These are phyloP conservation scores for Talaromyces wortmannii DNA, from an alignment of 495 filamentous ascomycete species.

Conservation along the genomic window DNA sequence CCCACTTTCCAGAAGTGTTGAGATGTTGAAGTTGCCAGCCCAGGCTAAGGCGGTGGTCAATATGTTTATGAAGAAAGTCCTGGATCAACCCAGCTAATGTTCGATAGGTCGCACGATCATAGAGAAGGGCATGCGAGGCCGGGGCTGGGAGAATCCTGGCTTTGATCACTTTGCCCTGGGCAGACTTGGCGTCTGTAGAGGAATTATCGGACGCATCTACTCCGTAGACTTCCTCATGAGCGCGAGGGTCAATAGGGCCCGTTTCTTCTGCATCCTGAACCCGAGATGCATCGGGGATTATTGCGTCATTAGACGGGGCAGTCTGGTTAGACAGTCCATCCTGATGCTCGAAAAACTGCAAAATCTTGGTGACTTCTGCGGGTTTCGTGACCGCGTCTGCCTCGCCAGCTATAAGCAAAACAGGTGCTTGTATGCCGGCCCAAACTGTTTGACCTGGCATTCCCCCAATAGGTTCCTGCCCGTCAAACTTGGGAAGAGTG, in stretches of 20 bases:
- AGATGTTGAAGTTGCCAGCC: slow-evolving; percentile 89
- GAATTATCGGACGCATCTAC: slow-evolving; percentile 16
- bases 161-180: slow-evolving; percentile 49
- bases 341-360: slow-evolving; percentile 41
- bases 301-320: slow-evolving; percentile 32
- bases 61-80: slow-evolving; percentile 65
- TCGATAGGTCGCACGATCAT: slow-evolving; percentile 67
- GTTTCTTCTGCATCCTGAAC: slow-evolving; percentile 19
- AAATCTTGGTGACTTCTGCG: slow-evolving; percentile 63
- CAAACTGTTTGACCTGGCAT: slow-evolving; percentile 66
- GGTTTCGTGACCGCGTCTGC: slow-evolving; percentile 68
- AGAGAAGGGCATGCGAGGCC: slow-evolving; percentile 79
- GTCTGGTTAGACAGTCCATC: slow-evolving; percentile 10
- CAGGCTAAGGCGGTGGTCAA: slow-evolving; percentile 71
- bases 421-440: slow-evolving; percentile 63
- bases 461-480: slow-evolving; percentile 47
- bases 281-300: slow-evolving; percentile 38
- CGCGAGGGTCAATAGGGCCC: slow-evolving; percentile 6
- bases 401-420: slow-evolving; percentile 74
- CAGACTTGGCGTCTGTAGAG: slow-evolving; percentile 2
- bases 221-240: slow-evolving; percentile 20
- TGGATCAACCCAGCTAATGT: slow-evolving; percentile 75
- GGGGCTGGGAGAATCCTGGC: slow-evolving; percentile 67
- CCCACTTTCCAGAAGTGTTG: slow-evolving; percentile 88
- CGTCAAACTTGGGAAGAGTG: slow-evolving; percentile 46